Evolutionary conservation across 2,329 filamentous ascomycete genomes (phyloP).

Genomic region (Grosmannia clavigera): DNA sequence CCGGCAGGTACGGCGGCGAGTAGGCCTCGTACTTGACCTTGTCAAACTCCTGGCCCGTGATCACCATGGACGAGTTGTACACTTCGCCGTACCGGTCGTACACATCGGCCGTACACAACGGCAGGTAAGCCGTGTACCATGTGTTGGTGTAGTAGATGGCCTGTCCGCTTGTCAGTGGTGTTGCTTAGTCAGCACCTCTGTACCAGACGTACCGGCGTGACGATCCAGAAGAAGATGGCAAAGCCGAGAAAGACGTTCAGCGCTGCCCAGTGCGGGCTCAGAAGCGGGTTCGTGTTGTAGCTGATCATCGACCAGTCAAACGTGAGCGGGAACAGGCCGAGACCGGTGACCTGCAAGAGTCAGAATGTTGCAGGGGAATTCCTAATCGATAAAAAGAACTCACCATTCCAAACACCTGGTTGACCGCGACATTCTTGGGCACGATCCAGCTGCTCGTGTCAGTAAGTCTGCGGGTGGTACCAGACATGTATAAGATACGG

Average conservation of each 20-base stretch:
- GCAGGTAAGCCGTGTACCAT: slow-evolving; percentile 39
- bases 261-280: slow-evolving; percentile 31
- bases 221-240: slow-evolving; percentile 32
- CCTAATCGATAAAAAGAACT: background rate
- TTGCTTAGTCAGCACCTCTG: too few relatives aligned
- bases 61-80: slow-evolving; percentile 36
- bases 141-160: slow-evolving; percentile 35
- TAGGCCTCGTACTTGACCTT: slow-evolving; percentile 35
- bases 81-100: slow-evolving; percentile 38
- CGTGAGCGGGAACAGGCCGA: slow-evolving; percentile 51
- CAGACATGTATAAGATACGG: background rate
- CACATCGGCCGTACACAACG: slow-evolving; percentile 37
- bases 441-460: slow-evolving; percentile 37
- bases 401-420: slow-evolving; percentile 53
- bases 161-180: slow-evolving; percentile 14
- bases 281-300: slow-evolving; percentile 32
- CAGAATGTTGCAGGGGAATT: background rate
- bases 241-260: slow-evolving; percentile 31
- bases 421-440: slow-evolving; percentile 47
- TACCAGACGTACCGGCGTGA: slow-evolving; percentile 18
- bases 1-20: slow-evolving; percentile 38
- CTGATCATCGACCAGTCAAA: slow-evolving; percentile 52
- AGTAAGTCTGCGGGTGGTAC: background rate
- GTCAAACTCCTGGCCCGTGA: slow-evolving; percentile 33
- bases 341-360: slow-evolving; percentile 28